phyloP scores from a whole-genome alignment of 345 rosid genomes.

The Luvunga scandens region DNA sequence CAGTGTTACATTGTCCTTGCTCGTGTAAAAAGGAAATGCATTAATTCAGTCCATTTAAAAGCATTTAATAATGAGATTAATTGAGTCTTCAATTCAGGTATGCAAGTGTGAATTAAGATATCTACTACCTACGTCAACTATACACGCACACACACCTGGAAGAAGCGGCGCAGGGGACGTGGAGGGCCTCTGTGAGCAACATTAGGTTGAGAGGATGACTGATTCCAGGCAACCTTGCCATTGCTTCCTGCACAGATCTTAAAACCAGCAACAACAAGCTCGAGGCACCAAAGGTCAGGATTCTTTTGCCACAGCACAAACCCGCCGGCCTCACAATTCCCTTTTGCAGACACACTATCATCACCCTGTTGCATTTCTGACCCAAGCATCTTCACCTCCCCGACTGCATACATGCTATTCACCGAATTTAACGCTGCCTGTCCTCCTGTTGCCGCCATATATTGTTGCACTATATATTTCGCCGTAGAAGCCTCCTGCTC shows the following conservation, averaged over 20 bases:
- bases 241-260: constrained; percentile 90
- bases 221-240: constrained; percentile 91
- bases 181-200: constrained; percentile 83
- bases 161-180: constrained; percentile 84
- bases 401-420: constrained; percentile 82
- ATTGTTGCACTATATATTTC: constrained; percentile 81
- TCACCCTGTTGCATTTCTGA: constrained; percentile 69
- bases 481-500: constrained; percentile 80
- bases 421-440: constrained; percentile 50
- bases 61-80: not conserved
- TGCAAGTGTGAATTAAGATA: not conserved
- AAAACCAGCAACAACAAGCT: constrained; percentile 79
- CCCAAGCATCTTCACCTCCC: constrained; percentile 81
- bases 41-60: not conserved
- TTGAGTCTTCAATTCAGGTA: too few species aligned
- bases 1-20: too few species aligned
- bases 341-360: constrained; percentile 42
- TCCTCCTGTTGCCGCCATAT: constrained; percentile 83
- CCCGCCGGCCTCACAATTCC: constrained; percentile 73
- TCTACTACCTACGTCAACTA: too few species aligned
- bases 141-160: constrained; percentile 34
- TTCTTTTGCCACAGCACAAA: constrained; percentile 93
- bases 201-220: constrained; percentile 77
- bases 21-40: too few species aligned
- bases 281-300: constrained; percentile 85